Percentiles rank a stretch among this genome's conserved stretches.
Evolutionary conservation across 345 rosid genomes (phyloP).

Genomic region (rapeseed (Brassica napus)): Da-Ae NC_063443.1:1004501-1005000

Average conservation of each 20-base stretch:
- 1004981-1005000: constrained; percentile 64
- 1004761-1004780: background rate
- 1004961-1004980: constrained; percentile 99
- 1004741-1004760: background rate
- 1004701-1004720: background rate
- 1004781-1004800: constrained; percentile 4
- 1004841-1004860: constrained; percentile 99
- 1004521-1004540: background rate
- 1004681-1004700: too few relatives aligned
- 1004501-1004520: constrained; percentile 7
- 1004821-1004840: constrained; percentile 98
- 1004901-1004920: constrained; percentile 97
- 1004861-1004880: constrained; percentile 98
- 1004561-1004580: background rate
- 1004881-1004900: constrained; percentile 99
- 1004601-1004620: constrained; percentile 3
- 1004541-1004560: background rate
- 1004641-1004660: background rate
- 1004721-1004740: background rate
- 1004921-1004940: constrained; percentile 96
- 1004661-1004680: background rate
- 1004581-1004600: background rate
- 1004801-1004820: background rate
- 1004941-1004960: constrained; percentile 99
- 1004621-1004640: constrained; percentile 8